A percentile compares a stretch with the other conserved stretches of the same genome.
Conservation (phyloP, 257 asterid genomes). For the Solanum stenotomum region DNA sequence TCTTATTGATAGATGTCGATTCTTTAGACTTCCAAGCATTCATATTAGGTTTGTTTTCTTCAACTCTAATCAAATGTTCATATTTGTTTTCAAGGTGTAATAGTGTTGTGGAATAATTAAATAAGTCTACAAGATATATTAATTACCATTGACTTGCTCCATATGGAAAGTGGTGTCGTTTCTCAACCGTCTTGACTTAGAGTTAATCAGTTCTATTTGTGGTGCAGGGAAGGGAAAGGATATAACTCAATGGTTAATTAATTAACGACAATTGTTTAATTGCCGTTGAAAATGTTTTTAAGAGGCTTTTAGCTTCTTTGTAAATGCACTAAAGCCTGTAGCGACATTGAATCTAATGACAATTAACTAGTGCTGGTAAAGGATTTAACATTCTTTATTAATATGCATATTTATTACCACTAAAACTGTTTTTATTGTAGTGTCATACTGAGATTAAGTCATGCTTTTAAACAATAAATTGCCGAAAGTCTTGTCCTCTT, state of each 20-base stretch:
- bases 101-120: not conserved
- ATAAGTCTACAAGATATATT: not conserved
- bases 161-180: not conserved
- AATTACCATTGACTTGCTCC: not conserved
- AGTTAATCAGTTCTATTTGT: not conserved
- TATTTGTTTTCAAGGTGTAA: not conserved
- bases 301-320: no score
- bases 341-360: no score
- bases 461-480: not conserved
- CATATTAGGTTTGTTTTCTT: not conserved
- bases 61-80: not conserved
- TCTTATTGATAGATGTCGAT: not conserved
- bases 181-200: not conserved
- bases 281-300: no score
- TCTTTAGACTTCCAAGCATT: not conserved
- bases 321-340: no score
- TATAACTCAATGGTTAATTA: not conserved
- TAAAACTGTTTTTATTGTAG: no score
- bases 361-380: no score
- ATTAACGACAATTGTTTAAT: no score
- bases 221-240: not conserved
- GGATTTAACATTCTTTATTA: no score
- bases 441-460: not conserved
- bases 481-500: not conserved
- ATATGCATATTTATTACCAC: no score